Conservation (phyloP, 75 land plant genomes). For the Selaginella moellendorffii region DNA sequence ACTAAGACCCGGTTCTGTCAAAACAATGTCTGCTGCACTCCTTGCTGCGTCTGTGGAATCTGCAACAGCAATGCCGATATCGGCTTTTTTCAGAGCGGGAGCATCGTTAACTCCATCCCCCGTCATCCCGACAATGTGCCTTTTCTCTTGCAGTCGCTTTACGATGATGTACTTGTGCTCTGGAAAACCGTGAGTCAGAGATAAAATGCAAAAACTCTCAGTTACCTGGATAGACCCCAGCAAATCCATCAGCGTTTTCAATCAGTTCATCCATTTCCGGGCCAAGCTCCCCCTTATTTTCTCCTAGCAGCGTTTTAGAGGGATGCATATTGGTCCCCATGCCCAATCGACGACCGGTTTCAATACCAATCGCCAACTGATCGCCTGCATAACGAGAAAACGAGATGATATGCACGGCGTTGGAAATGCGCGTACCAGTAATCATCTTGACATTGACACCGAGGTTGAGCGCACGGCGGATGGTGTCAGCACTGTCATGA, state of each 20-base stretch:
- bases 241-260: constrained; percentile 10
- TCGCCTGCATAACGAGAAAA: neutral
- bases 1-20: constrained; percentile 32
- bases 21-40: constrained; percentile 29
- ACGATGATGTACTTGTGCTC: constrained; percentile 94
- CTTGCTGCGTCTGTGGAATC: constrained; percentile 71
- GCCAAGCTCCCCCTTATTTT: neutral
- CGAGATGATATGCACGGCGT: neutral
- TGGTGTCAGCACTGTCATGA: constrained; percentile 96
- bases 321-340: constrained; percentile 9
- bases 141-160: constrained; percentile 57
- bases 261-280: neutral
- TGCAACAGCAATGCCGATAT: constrained; percentile 86
- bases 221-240: constrained; percentile 4
- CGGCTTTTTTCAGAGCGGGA: constrained; percentile 84
- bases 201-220: no score
- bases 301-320: neutral
- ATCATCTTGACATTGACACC: constrained; percentile 99
- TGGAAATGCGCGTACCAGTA: constrained; percentile 34
- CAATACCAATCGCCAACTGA: constrained; percentile 1
- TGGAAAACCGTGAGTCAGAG: constrained; percentile 4
- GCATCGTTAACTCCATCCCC: constrained; percentile 96
- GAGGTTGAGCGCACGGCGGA: constrained; percentile 81
- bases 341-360: constrained; percentile 2
- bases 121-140: constrained; percentile 88